Evolutionary conservation across 345 rosid species (phyloP).

Genomic region (Corchorus olitorius): DNA sequence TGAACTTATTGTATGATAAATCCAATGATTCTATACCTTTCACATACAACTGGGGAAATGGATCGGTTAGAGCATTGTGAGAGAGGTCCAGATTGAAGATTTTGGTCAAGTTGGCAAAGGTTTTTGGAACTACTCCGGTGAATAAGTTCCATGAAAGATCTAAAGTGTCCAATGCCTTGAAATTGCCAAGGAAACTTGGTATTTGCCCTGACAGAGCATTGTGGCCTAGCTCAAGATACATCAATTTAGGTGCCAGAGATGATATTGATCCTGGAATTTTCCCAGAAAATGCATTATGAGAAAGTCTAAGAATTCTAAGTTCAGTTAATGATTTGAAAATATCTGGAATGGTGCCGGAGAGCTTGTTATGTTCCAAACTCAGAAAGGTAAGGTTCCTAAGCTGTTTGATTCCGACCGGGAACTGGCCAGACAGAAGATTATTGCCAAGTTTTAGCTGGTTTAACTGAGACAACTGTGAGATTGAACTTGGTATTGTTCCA

Average conservation of each 20-base stretch:
- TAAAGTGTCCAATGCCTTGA: conserved; percentile 59
- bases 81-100: conserved; percentile 79
- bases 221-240: conserved; percentile 57
- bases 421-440: conserved; percentile 55
- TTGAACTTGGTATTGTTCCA: conserved; percentile 64
- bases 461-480: conserved; percentile 46
- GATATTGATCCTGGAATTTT: conserved; percentile 53
- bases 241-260: conserved; percentile 46
- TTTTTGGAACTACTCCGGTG: conserved; percentile 55
- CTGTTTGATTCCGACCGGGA: conserved; percentile 51
- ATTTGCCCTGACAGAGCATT: conserved; percentile 57
- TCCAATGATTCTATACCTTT: conserved; percentile 81
- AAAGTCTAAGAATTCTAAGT: conserved; percentile 46
- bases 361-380: conserved; percentile 45
- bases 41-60: conserved; percentile 68
- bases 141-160: conserved; percentile 62
- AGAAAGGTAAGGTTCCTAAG: conserved; percentile 41
- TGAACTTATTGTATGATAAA: conserved; percentile 61
- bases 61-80: conserved; percentile 57
- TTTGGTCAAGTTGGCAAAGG: conserved; percentile 67
- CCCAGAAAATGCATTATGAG: conserved; percentile 60
- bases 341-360: conserved; percentile 62
- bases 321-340: conserved; percentile 45
- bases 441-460: conserved; percentile 50
- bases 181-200: conserved; percentile 60